phyloP scores from a whole-genome alignment of 768 basidiomycete species.

The Stropharia rugosoannulata region DNA sequence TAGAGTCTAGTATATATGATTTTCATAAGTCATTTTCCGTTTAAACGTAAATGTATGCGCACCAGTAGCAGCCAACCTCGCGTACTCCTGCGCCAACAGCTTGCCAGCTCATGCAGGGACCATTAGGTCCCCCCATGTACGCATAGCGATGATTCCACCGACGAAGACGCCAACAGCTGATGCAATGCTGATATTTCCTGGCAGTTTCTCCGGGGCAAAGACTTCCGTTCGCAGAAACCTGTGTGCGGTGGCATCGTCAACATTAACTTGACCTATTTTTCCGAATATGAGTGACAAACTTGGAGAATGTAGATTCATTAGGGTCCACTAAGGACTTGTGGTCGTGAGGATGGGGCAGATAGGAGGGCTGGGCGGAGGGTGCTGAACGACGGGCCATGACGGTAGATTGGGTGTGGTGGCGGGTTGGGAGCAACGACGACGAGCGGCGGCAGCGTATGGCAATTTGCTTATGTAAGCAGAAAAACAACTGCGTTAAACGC shows the following conservation, averaged over 20 bases:
- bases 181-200: constrained; percentile 71
- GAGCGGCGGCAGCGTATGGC: not conserved
- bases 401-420: constrained; percentile 2
- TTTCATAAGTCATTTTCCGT: not conserved
- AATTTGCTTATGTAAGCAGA: constrained; percentile 2
- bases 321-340: constrained; percentile 48
- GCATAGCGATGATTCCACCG: constrained; percentile 66
- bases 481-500: not conserved
- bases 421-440: not conserved
- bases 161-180: constrained; percentile 67
- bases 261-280: not conserved
- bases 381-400: constrained; percentile 69
- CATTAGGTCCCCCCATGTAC: constrained; percentile 79
- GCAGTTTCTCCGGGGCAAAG: constrained; percentile 68
- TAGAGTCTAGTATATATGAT: too few relatives aligned
- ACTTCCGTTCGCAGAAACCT: constrained; percentile 64
- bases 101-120: constrained; percentile 43
- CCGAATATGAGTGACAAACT: constrained; percentile 30
- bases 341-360: constrained; percentile 48
- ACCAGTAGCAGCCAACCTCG: constrained; percentile 2
- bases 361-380: constrained; percentile 53
- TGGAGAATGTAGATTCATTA: constrained; percentile 62
- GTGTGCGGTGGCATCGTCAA: not conserved
- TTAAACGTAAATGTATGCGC: not conserved
- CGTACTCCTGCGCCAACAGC: constrained; percentile 1